phyloP scores from a whole-genome alignment of 2,329 filamentous ascomycete genomes.

The Lasiodiplodia sp. region DNA sequence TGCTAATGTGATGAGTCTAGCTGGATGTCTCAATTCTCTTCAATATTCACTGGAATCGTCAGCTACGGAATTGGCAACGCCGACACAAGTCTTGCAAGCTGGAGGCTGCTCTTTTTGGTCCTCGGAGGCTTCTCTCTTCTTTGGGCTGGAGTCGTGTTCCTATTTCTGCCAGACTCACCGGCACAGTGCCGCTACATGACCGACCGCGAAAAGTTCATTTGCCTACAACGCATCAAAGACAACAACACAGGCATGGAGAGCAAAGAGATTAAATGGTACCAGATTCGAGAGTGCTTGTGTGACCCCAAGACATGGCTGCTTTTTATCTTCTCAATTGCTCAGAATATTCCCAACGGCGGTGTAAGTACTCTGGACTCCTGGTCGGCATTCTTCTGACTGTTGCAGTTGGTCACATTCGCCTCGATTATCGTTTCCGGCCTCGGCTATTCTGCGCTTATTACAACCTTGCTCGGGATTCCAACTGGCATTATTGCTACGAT shows the following conservation, averaged over 20 bases:
- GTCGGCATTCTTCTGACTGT: background rate
- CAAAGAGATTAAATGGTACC: constrained; percentile 40
- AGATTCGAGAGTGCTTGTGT: constrained; percentile 41
- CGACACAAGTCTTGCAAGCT: constrained; percentile 16
- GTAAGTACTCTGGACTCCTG: constrained; percentile 34
- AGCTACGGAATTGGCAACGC: constrained; percentile 24
- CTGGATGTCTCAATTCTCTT: constrained; percentile 25
- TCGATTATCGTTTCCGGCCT: constrained; percentile 50
- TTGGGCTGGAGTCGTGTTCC: constrained; percentile 32
- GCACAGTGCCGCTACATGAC: constrained; percentile 35
- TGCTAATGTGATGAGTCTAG: background rate
- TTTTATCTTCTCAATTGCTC: constrained; percentile 41
- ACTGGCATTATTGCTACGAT: constrained; percentile 45
- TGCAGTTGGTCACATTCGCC: constrained; percentile 45
- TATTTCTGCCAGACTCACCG: constrained; percentile 34
- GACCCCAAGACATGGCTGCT: constrained; percentile 49
- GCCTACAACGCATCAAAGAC: constrained; percentile 18
- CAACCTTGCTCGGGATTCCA: constrained; percentile 49
- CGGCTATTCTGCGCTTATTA: constrained; percentile 45
- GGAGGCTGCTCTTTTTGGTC: constrained; percentile 32
- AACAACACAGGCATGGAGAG: constrained; percentile 32
- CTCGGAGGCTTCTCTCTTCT: constrained; percentile 32
- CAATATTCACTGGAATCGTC: constrained; percentile 12
- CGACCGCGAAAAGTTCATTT: constrained; percentile 22
- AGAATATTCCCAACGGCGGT: constrained; percentile 49